Conservation (phyloP, 2,329 filamentous ascomycete genomes). For the Cryphonectria radicalis region DNA sequence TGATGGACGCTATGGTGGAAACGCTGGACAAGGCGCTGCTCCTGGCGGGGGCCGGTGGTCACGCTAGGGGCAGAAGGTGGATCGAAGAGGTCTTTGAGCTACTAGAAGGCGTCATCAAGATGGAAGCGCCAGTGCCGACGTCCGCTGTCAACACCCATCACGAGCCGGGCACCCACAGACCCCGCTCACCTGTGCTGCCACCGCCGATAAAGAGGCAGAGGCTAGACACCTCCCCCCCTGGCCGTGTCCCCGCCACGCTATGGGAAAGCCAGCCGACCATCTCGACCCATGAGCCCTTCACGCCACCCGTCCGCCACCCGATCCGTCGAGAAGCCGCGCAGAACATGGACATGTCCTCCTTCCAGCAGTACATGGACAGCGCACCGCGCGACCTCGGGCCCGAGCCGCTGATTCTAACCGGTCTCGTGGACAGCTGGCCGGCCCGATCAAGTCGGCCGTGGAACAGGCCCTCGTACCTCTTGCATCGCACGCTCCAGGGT, state of each 20-base stretch:
- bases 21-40: constrained; percentile 78
- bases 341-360: constrained; percentile 54
- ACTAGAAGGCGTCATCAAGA: constrained; percentile 41
- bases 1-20: constrained; percentile 62
- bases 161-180: not conserved
- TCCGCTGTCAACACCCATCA: constrained; percentile 6
- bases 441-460: constrained; percentile 72
- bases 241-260: not conserved
- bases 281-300: constrained; percentile 45
- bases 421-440: constrained; percentile 73
- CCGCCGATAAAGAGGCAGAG: constrained; percentile 16
- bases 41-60: constrained; percentile 67
- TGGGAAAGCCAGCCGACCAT: constrained; percentile 36
- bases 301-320: constrained; percentile 46
- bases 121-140: not conserved
- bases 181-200: not conserved
- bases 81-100: constrained; percentile 56
- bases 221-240: not conserved
- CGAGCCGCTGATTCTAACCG: constrained; percentile 71
- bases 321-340: constrained; percentile 49
- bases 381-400: constrained; percentile 45
- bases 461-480: constrained; percentile 74
- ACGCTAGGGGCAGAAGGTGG: constrained; percentile 52
- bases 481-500: constrained; percentile 74
- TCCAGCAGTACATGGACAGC: constrained; percentile 64